These are phyloP conservation scores for Tephrocybe sp. DNA, from an alignment of 768 basidiomycete species.

Conservation along the genomic window DNA sequence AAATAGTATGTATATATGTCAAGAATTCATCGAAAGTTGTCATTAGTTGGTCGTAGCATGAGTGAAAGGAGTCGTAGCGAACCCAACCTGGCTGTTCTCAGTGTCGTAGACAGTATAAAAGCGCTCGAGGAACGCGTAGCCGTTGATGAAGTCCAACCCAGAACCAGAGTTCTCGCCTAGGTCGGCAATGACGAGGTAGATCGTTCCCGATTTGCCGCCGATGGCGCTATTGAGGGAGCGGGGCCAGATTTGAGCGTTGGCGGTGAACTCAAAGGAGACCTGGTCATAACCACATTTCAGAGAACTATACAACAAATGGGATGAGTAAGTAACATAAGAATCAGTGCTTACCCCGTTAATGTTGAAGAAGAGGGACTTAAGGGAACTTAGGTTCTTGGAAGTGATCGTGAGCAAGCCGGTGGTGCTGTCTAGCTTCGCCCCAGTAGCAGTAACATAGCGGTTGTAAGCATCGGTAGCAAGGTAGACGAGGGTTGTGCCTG, in stretches of 20 bases:
- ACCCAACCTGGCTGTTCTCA: constrained; percentile 50
- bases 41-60: constrained; percentile 39
- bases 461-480: constrained; percentile 44
- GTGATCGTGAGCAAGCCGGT: constrained; percentile 56
- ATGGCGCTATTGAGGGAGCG: constrained; percentile 29
- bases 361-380: constrained; percentile 58
- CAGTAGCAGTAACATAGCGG: constrained; percentile 43
- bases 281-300: too few species aligned
- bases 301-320: neutral
- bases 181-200: constrained; percentile 35
- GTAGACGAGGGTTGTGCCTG: constrained; percentile 50
- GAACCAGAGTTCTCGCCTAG: constrained; percentile 37
- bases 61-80: constrained; percentile 54
- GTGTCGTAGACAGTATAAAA: constrained; percentile 70
- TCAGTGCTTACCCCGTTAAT: constrained; percentile 47
- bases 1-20: too few species aligned
- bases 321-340: neutral
- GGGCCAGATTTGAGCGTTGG: constrained; percentile 38
- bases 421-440: constrained; percentile 34
- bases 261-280: constrained; percentile 35
- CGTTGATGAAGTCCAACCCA: constrained; percentile 57
- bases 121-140: constrained; percentile 51
- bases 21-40: too few species aligned
- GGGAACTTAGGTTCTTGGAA: constrained; percentile 42
- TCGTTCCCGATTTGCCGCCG: constrained; percentile 25